phyloP scores from a whole-genome alignment of 2,329 filamentous ascomycete species.

The Alternaria brassicae region DNA sequence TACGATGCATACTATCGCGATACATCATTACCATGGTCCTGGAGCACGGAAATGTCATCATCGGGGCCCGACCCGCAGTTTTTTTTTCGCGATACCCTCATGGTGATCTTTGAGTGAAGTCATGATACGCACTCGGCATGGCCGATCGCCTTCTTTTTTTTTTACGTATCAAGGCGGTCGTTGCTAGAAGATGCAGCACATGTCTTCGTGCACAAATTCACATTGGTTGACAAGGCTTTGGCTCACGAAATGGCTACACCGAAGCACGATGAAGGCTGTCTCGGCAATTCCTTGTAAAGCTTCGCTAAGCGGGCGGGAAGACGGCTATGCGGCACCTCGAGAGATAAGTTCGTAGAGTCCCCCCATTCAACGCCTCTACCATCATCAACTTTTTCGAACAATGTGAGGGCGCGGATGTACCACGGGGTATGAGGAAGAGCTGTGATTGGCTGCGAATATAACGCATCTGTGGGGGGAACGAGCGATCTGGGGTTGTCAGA shows the following conservation, averaged over 20 bases:
- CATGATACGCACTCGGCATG: neutral
- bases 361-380: neutral
- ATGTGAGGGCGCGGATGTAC: conserved; percentile 1
- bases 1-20: too few species aligned
- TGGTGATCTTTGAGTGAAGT: neutral
- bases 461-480: neutral
- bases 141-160: neutral
- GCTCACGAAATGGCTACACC: neutral
- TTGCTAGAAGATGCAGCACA: neutral
- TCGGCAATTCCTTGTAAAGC: conserved; percentile 10
- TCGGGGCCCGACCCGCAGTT: neutral
- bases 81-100: neutral
- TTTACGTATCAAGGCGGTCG: neutral
- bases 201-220: neutral
- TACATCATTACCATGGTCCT: neutral
- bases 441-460: neutral
- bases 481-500: conserved; percentile 10
- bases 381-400: neutral
- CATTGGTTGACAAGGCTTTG: conserved; percentile 1
- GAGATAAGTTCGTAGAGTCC: neutral
- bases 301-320: neutral
- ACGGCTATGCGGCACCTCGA: conserved; percentile 5
- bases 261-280: conserved; percentile 7
- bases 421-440: neutral
- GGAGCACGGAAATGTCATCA: neutral